phyloP scores from a whole-genome alignment of 768 basidiomycete genomes.

The Russula virescens region DNA sequence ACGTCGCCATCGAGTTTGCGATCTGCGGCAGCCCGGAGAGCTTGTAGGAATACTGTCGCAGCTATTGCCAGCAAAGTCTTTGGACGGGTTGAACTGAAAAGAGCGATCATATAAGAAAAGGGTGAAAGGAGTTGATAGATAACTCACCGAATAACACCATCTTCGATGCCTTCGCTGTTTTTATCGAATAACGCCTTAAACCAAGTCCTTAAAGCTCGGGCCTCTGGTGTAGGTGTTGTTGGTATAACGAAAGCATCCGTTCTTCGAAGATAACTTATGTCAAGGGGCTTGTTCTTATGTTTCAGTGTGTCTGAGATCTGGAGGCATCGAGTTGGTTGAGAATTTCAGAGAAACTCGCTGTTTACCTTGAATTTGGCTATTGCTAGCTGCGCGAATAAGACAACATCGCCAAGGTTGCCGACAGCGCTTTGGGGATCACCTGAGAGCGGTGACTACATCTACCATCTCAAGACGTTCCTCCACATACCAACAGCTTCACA shows the following conservation, averaged over 20 bases:
- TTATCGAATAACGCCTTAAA: conserved; percentile 74
- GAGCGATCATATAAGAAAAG: background rate
- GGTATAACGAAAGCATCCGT: conserved; percentile 40
- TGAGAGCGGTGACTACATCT: conserved; percentile 28
- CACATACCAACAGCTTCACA: conserved; percentile 73
- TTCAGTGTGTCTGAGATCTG: conserved; percentile 51
- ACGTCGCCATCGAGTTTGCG: conserved; percentile 62
- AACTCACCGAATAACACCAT: conserved; percentile 48
- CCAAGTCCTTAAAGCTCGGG: conserved; percentile 44
- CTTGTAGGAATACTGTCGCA: conserved; percentile 58
- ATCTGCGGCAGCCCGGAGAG: conserved; percentile 43
- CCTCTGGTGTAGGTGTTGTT: conserved; percentile 40
- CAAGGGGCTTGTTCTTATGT: conserved; percentile 42
- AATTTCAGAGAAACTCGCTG: background rate
- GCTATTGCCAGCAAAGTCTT: conserved; percentile 62
- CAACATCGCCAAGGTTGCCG: conserved; percentile 71
- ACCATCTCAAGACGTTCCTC: background rate
- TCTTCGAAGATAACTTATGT: conserved; percentile 45
- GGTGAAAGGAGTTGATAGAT: background rate
- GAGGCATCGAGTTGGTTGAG: background rate
- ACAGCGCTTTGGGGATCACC: conserved; percentile 83
- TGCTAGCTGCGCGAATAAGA: conserved; percentile 64
- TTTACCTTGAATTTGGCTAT: conserved; percentile 60
- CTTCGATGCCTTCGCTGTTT: conserved; percentile 76
- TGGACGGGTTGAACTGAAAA: conserved; percentile 59